Base-by-base conservation (phyloP, 176 grass and related monocot genomes). In the Musa acuminata region DNA sequence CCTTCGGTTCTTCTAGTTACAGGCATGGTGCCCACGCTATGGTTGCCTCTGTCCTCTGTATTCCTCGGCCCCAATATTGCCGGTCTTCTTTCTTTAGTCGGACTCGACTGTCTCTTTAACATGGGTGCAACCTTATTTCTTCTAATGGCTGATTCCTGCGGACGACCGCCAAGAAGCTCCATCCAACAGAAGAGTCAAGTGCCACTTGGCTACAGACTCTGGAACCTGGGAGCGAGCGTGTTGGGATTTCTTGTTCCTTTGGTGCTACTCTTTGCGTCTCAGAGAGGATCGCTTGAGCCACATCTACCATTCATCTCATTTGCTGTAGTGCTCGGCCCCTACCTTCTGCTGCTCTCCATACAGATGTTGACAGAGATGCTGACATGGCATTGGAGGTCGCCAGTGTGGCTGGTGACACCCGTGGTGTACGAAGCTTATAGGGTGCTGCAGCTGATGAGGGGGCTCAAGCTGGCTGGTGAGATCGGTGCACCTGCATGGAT, bases 371-470 rank as follows among this genome's bases (percentile, higher is more conserved):
- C 82, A 0, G 95, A 98, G 75, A 87, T 86, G 84, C 82, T 98
- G 68, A 98, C 88, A 49, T 98, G 95, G 95, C 87, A 87, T 63
- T 98, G 95, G 95, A 91, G 71, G 73, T 98, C 95, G 3, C 90
- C 95, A 0, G 88, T 89, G 21, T 98, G 90, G 95, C 78, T 98
- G 71, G 88, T 98, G 11, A 86, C 86, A 6, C 95, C 90, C 3
- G 74, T 98, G 21, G 95, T 98, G 50, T 98, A 98, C 49, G 90
- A 91, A 78, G 84, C 82, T 23, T 98, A 98, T 55, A 82, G 90
- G 55, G 84, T 98, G 54, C 83, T 98, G 52, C 95, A 98, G 77
- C 78, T 98, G 81, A 98, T 94, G 95, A 89, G 95, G 64, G 84
- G 90, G 53, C 80, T 98, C 72, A 82, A 85, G 65, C 80, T 98